These are phyloP conservation scores for Akanthomyces uredinophilus DNA, from an alignment of 2,329 filamentous ascomycete genomes.

Conservation along the genomic window DNA sequence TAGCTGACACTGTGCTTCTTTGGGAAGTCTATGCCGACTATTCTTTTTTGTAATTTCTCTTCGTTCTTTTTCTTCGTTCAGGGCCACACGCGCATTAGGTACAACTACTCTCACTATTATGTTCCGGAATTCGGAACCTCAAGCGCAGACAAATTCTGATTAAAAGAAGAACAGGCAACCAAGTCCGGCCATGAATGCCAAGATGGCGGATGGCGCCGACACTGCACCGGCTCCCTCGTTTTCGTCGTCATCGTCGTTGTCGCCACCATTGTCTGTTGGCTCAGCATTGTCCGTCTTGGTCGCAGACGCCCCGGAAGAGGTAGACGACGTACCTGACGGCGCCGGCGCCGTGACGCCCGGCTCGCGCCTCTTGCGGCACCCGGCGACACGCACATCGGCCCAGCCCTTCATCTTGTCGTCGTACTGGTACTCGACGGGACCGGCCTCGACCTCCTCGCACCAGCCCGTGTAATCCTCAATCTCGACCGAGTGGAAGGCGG, in stretches of 20 bases:
- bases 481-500: conserved; percentile 23
- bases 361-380: conserved; percentile 21
- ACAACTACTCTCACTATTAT: neutral
- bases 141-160: neutral
- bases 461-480: conserved; percentile 28
- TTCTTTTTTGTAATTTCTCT: no score
- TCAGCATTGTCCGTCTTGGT: conserved; percentile 4
- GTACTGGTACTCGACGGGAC: conserved; percentile 25
- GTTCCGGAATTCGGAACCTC: no score
- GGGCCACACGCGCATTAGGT: no score
- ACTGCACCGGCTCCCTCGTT: neutral
- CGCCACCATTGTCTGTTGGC: neutral
- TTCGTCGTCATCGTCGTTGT: neutral
- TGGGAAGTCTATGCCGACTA: no score
- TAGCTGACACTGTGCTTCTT: neutral
- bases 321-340: conserved; percentile 8
- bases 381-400: conserved; percentile 26
- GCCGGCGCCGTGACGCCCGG: conserved; percentile 12
- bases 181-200: neutral
- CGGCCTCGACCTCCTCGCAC: conserved; percentile 20
- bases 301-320: neutral
- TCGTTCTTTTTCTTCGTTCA: no score
- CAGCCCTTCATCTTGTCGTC: conserved; percentile 24
- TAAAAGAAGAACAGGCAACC: neutral
- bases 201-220: neutral